Base-by-base conservation (phyloP, 83 land plant genomes). In the Thuja plicata region DNA sequence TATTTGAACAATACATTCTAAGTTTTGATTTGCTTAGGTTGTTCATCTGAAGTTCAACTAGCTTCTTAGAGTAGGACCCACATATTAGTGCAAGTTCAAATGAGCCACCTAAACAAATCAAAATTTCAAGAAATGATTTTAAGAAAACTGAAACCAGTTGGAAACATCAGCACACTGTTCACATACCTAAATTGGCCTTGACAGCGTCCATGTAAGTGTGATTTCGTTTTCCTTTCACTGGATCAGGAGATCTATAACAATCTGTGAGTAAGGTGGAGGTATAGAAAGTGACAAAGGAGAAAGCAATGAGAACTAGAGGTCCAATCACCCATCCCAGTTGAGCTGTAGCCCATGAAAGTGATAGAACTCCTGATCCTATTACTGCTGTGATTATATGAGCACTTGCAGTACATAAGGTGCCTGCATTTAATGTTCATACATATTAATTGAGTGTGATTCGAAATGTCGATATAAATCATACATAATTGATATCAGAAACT, bases 381-480 rank as follows among this genome's bases (percentile, higher is more conserved):
- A 97, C 98, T 30, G 98, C 97, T 11, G 98, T 97, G 45, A 97
- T 94, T 21, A 97, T 95, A 89, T 97, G 98, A 9, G 98, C 94
- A 45, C 95, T 92, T 21, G 97, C 95, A 2, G 96, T 97, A 91
- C 92, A 43, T 87, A 94, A 32, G 2, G 94, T 94, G 40, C 98
- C 98, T 97, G 91, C 54, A 86, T 0, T 21, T 46, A 32, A 50
- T 4, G 46, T 13, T 13, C 2, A 50, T 30, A 10, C 16, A 6
- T 0, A 7, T 0, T 15, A 10, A 24, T 11, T 76, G 19, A 54
- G 57, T 15, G 4, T 54, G 19, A 54, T 54, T 2, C 0, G 3
- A 54, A 54, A 15, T 16, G 19, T 54, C 3, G 57, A 16, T 54
- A 3, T 5, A 88, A 41, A 7, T n/a, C 3, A 13, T 50, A 50